Percentiles rank a stretch among this genome's conserved stretches.
phyloP scores from a whole-genome alignment of 306 rosid genomes.

The Vicia villosa region DNA sequence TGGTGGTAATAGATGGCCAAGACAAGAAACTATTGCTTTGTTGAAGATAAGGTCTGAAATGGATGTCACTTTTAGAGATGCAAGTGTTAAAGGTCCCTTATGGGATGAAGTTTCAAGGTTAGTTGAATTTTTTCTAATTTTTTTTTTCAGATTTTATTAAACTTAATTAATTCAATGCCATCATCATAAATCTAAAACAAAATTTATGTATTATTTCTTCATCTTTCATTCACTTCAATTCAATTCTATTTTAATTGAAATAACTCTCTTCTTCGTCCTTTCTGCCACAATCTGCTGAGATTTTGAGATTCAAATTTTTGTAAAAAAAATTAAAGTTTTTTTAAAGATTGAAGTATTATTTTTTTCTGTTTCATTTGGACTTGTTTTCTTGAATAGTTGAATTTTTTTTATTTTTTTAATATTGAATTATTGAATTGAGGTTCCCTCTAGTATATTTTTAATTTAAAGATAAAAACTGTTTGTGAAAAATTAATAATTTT shows the following conservation, averaged over 20 bases:
- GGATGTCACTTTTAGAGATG: constrained; percentile 85
- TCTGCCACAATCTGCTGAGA: too few species aligned
- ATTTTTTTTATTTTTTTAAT: constrained; percentile 2
- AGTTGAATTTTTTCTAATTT: not conserved
- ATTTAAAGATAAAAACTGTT: constrained; percentile 5
- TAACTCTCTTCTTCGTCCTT: too few species aligned
- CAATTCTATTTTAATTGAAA: too few species aligned
- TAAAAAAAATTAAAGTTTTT: too few species aligned
- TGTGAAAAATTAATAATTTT: constrained; percentile 5
- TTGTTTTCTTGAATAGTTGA: constrained; percentile 13
- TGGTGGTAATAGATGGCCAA: constrained; percentile 94
- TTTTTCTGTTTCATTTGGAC: constrained; percentile 23
- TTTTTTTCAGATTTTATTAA: too few species aligned
- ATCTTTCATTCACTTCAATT: too few species aligned
- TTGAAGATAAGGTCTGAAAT: constrained; percentile 91
- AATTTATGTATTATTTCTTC: too few species aligned
- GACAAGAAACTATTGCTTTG: constrained; percentile 84
- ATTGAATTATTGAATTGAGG: constrained; percentile 8
- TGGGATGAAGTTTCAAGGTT: constrained; percentile 98
- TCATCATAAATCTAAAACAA: too few species aligned
- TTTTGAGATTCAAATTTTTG: too few species aligned
- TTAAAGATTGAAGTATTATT: not conserved
- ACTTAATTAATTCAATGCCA: too few species aligned
- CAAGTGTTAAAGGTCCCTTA: constrained; percentile 91
- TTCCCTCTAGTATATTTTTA: not conserved